Base-by-base conservation (phyloP, 306 rosid genomes). In the Abrus pulchellus region DNA sequence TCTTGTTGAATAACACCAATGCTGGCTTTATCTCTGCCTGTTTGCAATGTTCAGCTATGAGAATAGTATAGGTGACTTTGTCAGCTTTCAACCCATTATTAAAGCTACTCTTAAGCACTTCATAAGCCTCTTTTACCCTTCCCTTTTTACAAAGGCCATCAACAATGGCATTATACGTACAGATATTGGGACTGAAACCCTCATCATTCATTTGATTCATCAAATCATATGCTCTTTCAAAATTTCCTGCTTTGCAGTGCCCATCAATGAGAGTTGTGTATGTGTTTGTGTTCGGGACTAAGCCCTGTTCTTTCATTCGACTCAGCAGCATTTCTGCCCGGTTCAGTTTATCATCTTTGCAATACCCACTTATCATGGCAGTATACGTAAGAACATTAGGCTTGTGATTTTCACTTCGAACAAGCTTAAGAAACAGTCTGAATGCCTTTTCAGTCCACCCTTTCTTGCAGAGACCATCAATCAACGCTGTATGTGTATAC, bases 361-460 rank as follows among this genome's bases (percentile, higher is more conserved):
- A 93, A 59, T 93, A 91, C 43, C 99, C 99, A 68, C 88, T 75
- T 53, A 95, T 91, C 97, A 95, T 95, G 76, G 94, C 88, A 74
- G 97, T 95, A 82, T 93, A 95, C 0, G 98, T 95, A 69, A 88
- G 87, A 47, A 90, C 96, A 85, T 90, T 93, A 9, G 94, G 98
- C 85, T 92, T 91, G 82, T 90, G 85, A 80, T 69, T 85, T 29
- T 93, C 92, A 6, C 98, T 95, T 76, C 97, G 87, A 12, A 95
- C 98, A 81, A 95, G 99, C 85, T 95, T 95, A 74, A 93, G 92
- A 85, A 95, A 93, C 76, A 93, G 60, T 56, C 99, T 88, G 67
- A 95, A 95, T 5, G 98, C 99, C 88, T 81, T 93, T 77, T 95
- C 99, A 6, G 97, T 88, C 99, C 99, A 95, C 14, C 99, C 99